Evolutionary conservation across 805 yeast genomes (phyloP).

Genomic region (Nakazawaea ernobii): DNA sequence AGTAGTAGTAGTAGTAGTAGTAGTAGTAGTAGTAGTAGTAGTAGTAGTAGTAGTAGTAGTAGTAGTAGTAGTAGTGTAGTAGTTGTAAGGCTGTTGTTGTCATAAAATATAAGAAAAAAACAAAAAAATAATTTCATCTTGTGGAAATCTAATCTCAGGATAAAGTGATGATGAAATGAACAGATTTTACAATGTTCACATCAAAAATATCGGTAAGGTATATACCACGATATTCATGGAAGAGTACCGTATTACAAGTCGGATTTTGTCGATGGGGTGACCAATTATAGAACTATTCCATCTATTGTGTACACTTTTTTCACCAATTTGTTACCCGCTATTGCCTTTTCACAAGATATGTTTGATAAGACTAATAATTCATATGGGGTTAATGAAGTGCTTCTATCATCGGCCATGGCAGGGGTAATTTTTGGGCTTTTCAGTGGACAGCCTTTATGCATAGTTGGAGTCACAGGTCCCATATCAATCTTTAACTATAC

Average conservation of each 20-base stretch:
- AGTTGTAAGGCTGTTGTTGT: too few relatives aligned
- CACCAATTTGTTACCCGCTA: slow-evolving; percentile 86
- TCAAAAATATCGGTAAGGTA: slow-evolving; percentile 34
- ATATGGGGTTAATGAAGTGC: slow-evolving; percentile 88
- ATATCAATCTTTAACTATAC: slow-evolving; percentile 89
- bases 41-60: too few relatives aligned
- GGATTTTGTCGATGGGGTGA: slow-evolving; percentile 76
- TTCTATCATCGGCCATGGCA: slow-evolving; percentile 78
- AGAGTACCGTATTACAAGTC: slow-evolving; percentile 64
- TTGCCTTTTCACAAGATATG: slow-evolving; percentile 97
- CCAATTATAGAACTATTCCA: slow-evolving; percentile 81
- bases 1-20: too few relatives aligned
- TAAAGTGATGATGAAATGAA: background rate
- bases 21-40: too few relatives aligned
- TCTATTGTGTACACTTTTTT: slow-evolving; percentile 78
- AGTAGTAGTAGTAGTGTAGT: too few relatives aligned
- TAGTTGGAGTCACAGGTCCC: slow-evolving; percentile 98
- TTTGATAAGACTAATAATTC: slow-evolving; percentile 83
- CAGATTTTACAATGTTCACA: slow-evolving; percentile 13
- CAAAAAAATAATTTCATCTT: too few relatives aligned
- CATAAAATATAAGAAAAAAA: too few relatives aligned
- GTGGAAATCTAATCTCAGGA: background rate
- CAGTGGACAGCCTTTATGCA: slow-evolving; percentile 87
- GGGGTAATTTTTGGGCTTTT: slow-evolving; percentile 84
- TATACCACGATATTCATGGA: slow-evolving; percentile 42